Conservation (phyloP, 306 rosid species). For the Leucaena leucocephala region DNA sequence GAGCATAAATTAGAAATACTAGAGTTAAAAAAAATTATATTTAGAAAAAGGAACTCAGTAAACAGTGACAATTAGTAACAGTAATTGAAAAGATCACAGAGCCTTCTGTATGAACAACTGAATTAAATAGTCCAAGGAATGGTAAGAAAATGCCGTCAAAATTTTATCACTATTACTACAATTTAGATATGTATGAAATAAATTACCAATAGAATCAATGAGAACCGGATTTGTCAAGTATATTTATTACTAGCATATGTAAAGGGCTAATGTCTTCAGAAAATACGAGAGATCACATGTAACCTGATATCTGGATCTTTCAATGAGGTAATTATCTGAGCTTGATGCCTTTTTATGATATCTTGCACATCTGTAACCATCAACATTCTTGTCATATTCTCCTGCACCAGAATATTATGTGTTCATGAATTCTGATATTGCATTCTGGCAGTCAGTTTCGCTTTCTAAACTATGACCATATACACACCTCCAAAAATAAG, state of each 20-base stretch:
- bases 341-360: conserved; percentile 96
- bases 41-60: background rate
- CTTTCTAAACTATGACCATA: conserved; percentile 32
- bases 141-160: conserved; percentile 7
- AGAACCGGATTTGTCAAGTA: conserved; percentile 9
- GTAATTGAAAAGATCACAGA: background rate
- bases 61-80: background rate
- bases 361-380: conserved; percentile 99
- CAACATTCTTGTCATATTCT: conserved; percentile 97
- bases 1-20: conserved; percentile 44
- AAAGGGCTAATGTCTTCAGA: conserved; percentile 29
- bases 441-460: conserved; percentile 27
- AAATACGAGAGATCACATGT: conserved; percentile 35
- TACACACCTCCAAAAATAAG: background rate
- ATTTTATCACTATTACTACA: conserved; percentile 13
- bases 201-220: conserved; percentile 8
- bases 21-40: conserved; percentile 23
- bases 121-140: background rate
- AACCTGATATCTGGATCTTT: conserved; percentile 99
- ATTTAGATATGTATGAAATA: background rate
- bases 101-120: background rate
- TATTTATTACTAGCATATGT: conserved; percentile 23
- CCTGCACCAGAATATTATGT: conserved; percentile 61
- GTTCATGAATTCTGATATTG: conserved; percentile 35
- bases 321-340: conserved; percentile 96